Conservation (phyloP, 2,329 filamentous ascomycete genomes). For the Alternaria metachromatica region DNA sequence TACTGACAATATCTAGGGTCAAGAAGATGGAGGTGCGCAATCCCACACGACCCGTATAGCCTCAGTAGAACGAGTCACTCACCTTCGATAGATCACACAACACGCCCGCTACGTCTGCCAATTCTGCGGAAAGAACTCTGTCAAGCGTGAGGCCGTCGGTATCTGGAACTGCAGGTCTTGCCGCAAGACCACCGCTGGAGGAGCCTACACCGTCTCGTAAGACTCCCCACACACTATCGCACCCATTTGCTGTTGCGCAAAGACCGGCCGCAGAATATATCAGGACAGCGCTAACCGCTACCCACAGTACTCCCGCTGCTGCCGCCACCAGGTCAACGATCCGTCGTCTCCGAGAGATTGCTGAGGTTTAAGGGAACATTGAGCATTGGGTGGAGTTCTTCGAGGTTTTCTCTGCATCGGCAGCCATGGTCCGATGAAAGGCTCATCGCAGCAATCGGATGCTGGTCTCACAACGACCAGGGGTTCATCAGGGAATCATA, state of each 20-base stretch:
- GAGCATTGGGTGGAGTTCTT: conserved; percentile 44
- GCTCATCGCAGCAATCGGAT: conserved; percentile 39
- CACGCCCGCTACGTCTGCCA: conserved; percentile 96
- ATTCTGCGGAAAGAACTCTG: conserved; percentile 90
- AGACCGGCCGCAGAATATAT: neutral
- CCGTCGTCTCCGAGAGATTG: conserved; percentile 95
- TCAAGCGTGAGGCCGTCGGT: conserved; percentile 86
- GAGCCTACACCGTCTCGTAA: conserved; percentile 96
- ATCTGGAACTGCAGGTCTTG: conserved; percentile 98
- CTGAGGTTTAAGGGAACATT: conserved; percentile 75
- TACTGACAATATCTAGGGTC: conserved; percentile 54
- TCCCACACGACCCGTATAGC: conserved; percentile 8
- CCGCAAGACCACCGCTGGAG: conserved; percentile 91
- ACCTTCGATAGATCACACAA: conserved; percentile 73
- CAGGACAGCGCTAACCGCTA: conserved; percentile 30
- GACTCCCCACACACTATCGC: conserved; percentile 44
- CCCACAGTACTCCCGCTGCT: conserved; percentile 82
- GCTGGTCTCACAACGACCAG: conserved; percentile 45
- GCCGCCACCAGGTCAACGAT: conserved; percentile 95
- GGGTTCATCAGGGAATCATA: conserved; percentile 44
- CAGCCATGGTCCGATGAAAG: conserved; percentile 38
- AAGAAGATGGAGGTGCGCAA: conserved; percentile 88
- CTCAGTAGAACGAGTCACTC: conserved; percentile 23
- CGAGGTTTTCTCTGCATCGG: conserved; percentile 45
- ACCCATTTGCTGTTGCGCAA: neutral